Base-by-base conservation (phyloP, 2,329 filamentous ascomycete genomes). In the Ceratocystis lukuohia region DNA sequence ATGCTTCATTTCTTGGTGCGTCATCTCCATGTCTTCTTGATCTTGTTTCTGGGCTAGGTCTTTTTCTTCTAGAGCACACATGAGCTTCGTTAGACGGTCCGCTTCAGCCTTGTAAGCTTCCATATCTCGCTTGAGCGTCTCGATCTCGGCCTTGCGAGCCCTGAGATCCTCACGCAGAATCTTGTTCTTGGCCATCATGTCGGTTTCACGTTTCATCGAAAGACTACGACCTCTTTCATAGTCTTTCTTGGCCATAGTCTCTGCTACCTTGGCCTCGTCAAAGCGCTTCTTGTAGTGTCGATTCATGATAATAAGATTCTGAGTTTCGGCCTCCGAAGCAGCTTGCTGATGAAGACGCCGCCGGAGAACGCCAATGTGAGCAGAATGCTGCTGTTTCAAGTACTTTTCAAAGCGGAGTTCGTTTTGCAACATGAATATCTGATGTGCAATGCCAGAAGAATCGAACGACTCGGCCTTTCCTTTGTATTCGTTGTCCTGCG, bases 341-440 rank as follows among this genome's bases (percentile, higher is more conserved):
- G 88, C 88, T 73, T 92, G 88, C 69, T 84, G 84, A 69, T 93
- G 84, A 67, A 91, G 86, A 69, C 86, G 85, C 15, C 88, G 81
- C 70, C 89, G 86, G 53, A 94, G 76, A 71, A 90, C 88, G 0
- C 88, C 88, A 72, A 94, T 92, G 68, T 93, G 88, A 1, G 86
- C 83, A 70, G 92, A 83, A 73, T 93, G 89, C 71, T 94, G 89
- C 69, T 91, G 84, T 73, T 92, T 93, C 71, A 93, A 81, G 74
- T 91, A 93, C 30, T 88, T 82, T 74, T 94, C 90, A 71, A 93
- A 94, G 70, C 88, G 89, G 56, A 94, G 78, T 71, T 94, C 89
- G 69, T 92, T 94, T 57, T 87, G 85, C 10, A 94, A 75, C 1
- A 92, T 77, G 65, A 91, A 82, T n/a, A 91, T 82, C 71, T 91